A percentile compares a stretch with the other conserved stretches of the same genome.
Evolutionary conservation across 2,329 filamentous ascomycete genomes (phyloP).

Genomic region (Massarina eburnea): DNA sequence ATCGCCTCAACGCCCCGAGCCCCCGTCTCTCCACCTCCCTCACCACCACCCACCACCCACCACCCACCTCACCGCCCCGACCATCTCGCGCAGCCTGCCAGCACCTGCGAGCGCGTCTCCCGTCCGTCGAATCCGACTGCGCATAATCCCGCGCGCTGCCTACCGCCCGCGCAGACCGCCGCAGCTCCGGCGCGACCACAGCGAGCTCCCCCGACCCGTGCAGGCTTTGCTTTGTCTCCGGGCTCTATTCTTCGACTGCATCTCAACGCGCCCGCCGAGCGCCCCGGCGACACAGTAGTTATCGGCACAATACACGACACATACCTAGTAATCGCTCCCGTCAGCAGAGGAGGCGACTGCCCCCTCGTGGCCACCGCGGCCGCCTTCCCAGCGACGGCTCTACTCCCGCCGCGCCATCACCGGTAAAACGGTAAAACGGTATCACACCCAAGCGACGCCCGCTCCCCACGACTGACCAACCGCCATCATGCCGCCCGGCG

Average conservation of each 20-base stretch:
- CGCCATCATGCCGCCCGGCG: conserved; percentile 74
- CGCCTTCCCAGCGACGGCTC: conserved; percentile 17
- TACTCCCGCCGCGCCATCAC: conserved; percentile 2
- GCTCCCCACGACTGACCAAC: conserved; percentile 9
- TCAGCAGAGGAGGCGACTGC: conserved; percentile 26
- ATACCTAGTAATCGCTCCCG: conserved; percentile 14
- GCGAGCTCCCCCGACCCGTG: conserved; percentile 30
- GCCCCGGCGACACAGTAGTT: conserved; percentile 23
- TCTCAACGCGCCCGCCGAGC: conserved; percentile 36
- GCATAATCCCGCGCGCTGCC: conserved; percentile 27
- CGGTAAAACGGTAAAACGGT: conserved; percentile 20
- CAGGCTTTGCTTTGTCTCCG: conserved; percentile 29
- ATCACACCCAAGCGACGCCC: conserved; percentile 1
- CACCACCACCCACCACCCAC: conserved; percentile 30
- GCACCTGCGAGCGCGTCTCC: conserved; percentile 39
- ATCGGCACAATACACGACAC: conserved; percentile 20
- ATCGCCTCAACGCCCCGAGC: conserved; percentile 11
- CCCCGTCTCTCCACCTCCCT: conserved; percentile 16
- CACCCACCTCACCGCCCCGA: conserved; percentile 16
- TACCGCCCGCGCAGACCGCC: conserved; percentile 26
- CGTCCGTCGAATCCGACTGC: conserved; percentile 23
- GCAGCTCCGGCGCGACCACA: conserved; percentile 26
- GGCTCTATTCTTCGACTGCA: conserved; percentile 29
- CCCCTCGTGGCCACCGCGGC: conserved; percentile 30
- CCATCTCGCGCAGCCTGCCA: conserved; percentile 34